Base-by-base conservation (phyloP, 2,329 filamentous ascomycete species). In the Pseudogymnoascus sp. region DNA sequence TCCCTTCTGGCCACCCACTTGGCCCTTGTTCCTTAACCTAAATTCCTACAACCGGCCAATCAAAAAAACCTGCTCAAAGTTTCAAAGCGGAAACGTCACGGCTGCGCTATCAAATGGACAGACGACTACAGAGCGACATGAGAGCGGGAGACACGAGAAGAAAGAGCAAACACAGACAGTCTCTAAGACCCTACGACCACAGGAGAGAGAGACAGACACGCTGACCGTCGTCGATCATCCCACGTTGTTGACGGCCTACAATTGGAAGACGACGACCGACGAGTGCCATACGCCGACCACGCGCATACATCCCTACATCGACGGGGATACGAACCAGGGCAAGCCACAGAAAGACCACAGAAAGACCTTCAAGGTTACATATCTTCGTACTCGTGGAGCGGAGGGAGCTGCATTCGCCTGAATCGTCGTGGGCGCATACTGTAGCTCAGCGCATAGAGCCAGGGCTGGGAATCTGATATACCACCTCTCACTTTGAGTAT, bases 51-150 rank as follows among this genome's bases (percentile, higher is more conserved):
- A 31, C 24, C 31, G 8, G 14, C 50, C 50, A 56, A 56, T 56
- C 50, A 33, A 56, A 56, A 56, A 56, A 56, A 56, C 50, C 26
- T 56, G 50, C 50, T 56, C 50, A 56, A 56, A 29, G 26, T 33
- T 29, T 56, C 50, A 33, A 33, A 33, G 26, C 50, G 16, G 14
- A 29, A 29, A 31, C 31, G 26, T 56, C 50, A 31, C 50, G 24
- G 50, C 50, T 16, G 16, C 50, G 50, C 26, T 33, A 29, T 56
- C 50, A 29, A 56, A 56, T 31, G 50, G 24, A 19, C 7, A 3
- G 24, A 29, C 31, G 24, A 29, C 26, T 33, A 29, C 50, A 31
- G 24, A 33, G 19, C 50, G 50, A 24, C 26, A 29, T 29, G 50
- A 56, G 14, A 11, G 24, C 31, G 14, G 26, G 50, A 29, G 21